phyloP scores from a whole-genome alignment of 352 stramenopile species.

The Saprolegnia diclina region DNA sequence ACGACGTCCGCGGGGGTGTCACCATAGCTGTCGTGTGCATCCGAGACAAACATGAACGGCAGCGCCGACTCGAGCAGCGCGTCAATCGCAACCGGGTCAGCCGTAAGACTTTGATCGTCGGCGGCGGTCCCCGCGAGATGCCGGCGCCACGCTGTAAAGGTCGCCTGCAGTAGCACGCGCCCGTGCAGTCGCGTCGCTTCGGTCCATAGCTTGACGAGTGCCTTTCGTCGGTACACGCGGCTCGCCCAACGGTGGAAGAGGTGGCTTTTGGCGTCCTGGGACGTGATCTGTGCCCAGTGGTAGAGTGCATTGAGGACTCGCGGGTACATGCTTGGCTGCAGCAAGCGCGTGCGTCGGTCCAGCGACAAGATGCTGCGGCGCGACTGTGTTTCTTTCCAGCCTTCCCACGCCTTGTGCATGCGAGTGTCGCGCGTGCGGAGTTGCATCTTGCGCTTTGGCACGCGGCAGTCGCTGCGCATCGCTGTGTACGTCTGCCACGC shows the following conservation, averaged over 20 bases:
- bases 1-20: not conserved
- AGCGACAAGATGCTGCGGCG: not conserved
- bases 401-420: constrained; percentile 11
- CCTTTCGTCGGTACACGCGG: not conserved
- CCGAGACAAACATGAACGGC: not conserved
- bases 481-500: constrained; percentile 16
- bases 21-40: not conserved
- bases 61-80: not conserved
- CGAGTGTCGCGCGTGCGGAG: not conserved
- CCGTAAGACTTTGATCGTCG: not conserved
- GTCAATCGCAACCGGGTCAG: not conserved
- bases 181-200: not conserved
- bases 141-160: constrained; percentile 4
- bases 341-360: constrained; percentile 13
- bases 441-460: constrained; percentile 16
- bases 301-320: not conserved
- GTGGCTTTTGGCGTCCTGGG: constrained; percentile 2
- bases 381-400: constrained; percentile 22
- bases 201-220: constrained; percentile 22
- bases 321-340: constrained; percentile 19
- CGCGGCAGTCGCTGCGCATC: constrained; percentile 10
- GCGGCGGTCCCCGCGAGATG: not conserved
- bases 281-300: constrained; percentile 15
- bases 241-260: constrained; percentile 14
- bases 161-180: not conserved